Percentiles rank a stretch among this genome's conserved stretches.
Conservation (phyloP, 2,329 filamentous ascomycete species). For the Aspergillus quadricinctus region DNA sequence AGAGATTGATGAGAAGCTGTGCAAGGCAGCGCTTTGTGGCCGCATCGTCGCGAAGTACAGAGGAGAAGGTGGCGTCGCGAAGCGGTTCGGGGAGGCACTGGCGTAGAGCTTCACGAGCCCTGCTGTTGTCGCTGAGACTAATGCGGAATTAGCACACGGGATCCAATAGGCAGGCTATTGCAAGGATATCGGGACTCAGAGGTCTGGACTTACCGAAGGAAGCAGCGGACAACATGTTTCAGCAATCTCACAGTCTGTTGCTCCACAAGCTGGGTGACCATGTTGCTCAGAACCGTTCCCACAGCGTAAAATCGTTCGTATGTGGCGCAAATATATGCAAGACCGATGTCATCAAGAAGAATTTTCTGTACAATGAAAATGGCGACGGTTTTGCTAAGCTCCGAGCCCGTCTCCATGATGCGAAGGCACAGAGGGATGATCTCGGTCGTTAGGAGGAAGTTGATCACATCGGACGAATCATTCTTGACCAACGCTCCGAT, state of each 20-base stretch:
- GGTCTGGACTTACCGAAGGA: slow-evolving; percentile 68
- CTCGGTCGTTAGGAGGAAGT: slow-evolving; percentile 96
- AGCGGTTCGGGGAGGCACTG: slow-evolving; percentile 98
- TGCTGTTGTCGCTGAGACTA: slow-evolving; percentile 91
- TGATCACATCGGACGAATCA: slow-evolving; percentile 96
- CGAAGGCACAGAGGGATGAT: slow-evolving; percentile 96
- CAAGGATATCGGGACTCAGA: not conserved
- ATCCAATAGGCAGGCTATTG: not conserved
- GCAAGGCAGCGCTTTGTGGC: slow-evolving; percentile 96
- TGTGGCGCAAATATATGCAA: slow-evolving; percentile 97
- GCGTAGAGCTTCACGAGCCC: slow-evolving; percentile 86
- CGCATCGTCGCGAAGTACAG: slow-evolving; percentile 91
- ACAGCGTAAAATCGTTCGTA: slow-evolving; percentile 99
- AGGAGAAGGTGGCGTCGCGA: slow-evolving; percentile 95
- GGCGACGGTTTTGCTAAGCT: slow-evolving; percentile 96
- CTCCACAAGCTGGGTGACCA: slow-evolving; percentile 96
- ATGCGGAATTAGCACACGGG: not conserved
- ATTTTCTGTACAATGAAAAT: slow-evolving; percentile 99
- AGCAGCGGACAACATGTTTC: slow-evolving; percentile 97
- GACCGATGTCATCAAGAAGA: slow-evolving; percentile 87
- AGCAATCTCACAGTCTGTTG: slow-evolving; percentile 93
- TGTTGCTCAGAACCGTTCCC: slow-evolving; percentile 94
- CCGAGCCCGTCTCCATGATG: slow-evolving; percentile 98
- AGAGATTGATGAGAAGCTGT: slow-evolving; percentile 95
- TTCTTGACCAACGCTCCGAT: slow-evolving; percentile 98